Base-by-base conservation (phyloP, 208 protist species). In the Crithidia brevicula region DNA sequence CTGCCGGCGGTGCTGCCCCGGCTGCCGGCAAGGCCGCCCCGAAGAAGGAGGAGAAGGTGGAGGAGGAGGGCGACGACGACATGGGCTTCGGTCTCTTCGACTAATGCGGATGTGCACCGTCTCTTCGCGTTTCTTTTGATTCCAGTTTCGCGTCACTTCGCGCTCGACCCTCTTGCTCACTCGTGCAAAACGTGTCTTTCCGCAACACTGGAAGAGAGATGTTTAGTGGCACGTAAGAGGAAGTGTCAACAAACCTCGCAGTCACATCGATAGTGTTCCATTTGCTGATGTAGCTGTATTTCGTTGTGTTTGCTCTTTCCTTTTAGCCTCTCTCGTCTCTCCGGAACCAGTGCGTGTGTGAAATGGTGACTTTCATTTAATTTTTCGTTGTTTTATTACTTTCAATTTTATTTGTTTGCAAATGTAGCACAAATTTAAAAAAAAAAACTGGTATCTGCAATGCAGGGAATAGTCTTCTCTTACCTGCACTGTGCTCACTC, bases 81-180 rank as follows among this genome's bases (percentile, higher is more conserved):
- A 95, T 95, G 89, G 91, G 86, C 66, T 95, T 97, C 66, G 92
- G 89, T 83, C 91, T 97, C 64, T 96, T 97, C 74, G 93, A 97
- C 80, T 97, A 93, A 89, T 15, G 50, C 13, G 71, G 70, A 18
- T 51, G 69, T 20, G 68, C 78, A 13, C 69, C 79, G 18, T 59
- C 15, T 40, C 36, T 40, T 13, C 36, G 36, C 15, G 8, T 13
- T 40, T 40, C 15, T 40, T 40, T 0, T 13, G 36, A 13, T 40
- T n/a, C n/a, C n/a, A n/a, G n/a, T n/a, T n/a, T n/a, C n/a, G n/a
- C n/a, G n/a, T n/a, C n/a, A n/a, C n/a, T n/a, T n/a, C n/a, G n/a
- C n/a, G n/a, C n/a, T n/a, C n/a, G n/a, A n/a, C n/a, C n/a, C n/a
- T n/a, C n/a, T n/a, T n/a, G n/a, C n/a, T n/a, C n/a, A n/a, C n/a